These are phyloP conservation scores for Tricholoma flavovirens DNA, from an alignment of 768 basidiomycete genomes.

Conservation along the genomic window DNA sequence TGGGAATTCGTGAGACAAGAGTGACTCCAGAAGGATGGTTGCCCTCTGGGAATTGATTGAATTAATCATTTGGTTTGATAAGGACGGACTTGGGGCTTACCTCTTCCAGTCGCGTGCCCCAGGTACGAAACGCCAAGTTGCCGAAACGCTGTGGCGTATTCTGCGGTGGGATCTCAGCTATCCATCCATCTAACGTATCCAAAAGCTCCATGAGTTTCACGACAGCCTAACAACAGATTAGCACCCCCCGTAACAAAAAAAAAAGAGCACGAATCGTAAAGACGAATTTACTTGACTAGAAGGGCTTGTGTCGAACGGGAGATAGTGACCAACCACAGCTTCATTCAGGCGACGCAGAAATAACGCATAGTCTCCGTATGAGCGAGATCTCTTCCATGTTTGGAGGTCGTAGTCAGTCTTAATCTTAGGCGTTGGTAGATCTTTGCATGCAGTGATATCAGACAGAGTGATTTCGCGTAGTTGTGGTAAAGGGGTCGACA, in stretches of 20 bases:
- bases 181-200: slow-evolving; percentile 64
- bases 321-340: slow-evolving; percentile 60
- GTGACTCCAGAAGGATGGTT: slow-evolving; percentile 39
- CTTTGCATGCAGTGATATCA: slow-evolving; percentile 4
- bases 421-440: slow-evolving; percentile 50
- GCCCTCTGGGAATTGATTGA: slow-evolving; percentile 37
- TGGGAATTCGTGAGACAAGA: slow-evolving; percentile 42
- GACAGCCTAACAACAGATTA: slow-evolving; percentile 35
- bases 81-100: slow-evolving; percentile 33
- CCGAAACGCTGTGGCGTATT: slow-evolving; percentile 81
- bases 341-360: slow-evolving; percentile 77
- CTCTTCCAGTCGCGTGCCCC: slow-evolving; percentile 75
- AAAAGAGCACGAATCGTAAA: too few species aligned
- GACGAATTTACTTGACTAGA: slow-evolving; percentile 30
- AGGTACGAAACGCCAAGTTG: slow-evolving; percentile 84
- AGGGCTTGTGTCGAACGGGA: slow-evolving; percentile 35
- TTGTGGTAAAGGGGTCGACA: slow-evolving; percentile 10
- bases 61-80: neutral
- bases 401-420: slow-evolving; percentile 67
- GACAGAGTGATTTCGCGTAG: slow-evolving; percentile 26
- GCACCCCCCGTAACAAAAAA: neutral
- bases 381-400: slow-evolving; percentile 63
- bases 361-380: slow-evolving; percentile 67
- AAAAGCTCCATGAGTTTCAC: slow-evolving; percentile 49
- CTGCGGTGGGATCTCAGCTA: slow-evolving; percentile 74